Evolutionary conservation across 805 yeast species (phyloP).

Genomic region (Metschnikowia shivogae): DNA sequence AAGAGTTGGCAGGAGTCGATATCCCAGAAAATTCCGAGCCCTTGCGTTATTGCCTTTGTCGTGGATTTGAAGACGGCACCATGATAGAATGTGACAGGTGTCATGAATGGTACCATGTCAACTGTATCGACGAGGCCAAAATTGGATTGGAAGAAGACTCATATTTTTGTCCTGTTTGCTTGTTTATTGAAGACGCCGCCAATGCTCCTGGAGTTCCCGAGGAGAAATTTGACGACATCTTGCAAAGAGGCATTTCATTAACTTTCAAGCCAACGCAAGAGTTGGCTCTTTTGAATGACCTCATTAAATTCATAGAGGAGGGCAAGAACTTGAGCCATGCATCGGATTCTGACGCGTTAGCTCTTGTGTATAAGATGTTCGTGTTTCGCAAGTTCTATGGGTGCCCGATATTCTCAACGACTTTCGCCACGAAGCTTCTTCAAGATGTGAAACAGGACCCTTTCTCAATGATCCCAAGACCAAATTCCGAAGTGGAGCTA

Average conservation of each 20-base stretch:
- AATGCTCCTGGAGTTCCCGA: neutral
- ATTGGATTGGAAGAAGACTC: slow-evolving; percentile 16
- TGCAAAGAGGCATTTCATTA: slow-evolving; percentile 6
- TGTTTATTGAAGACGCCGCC: neutral
- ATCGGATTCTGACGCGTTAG: neutral
- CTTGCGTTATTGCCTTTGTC: slow-evolving; percentile 54
- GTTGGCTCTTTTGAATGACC: slow-evolving; percentile 3
- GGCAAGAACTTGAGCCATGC: neutral
- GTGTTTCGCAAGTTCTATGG: slow-evolving; percentile 16
- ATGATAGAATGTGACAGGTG: slow-evolving; percentile 72
- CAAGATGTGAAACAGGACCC: neutral
- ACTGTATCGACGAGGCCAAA: slow-evolving; percentile 38
- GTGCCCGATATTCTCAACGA: slow-evolving; percentile 7
- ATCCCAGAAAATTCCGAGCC: slow-evolving; percentile 7
- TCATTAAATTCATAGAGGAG: slow-evolving; percentile 1
- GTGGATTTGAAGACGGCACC: slow-evolving; percentile 53
- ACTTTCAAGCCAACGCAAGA: slow-evolving; percentile 9
- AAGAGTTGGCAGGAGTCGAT: slow-evolving; percentile 3
- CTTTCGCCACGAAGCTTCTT: neutral
- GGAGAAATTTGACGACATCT: neutral
- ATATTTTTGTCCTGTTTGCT: slow-evolving; percentile 17
- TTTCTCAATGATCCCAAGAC: neutral
- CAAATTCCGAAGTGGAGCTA: too few species aligned
- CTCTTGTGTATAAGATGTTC: slow-evolving; percentile 10
- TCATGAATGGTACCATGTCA: slow-evolving; percentile 67